Base-by-base conservation (phyloP, 2,329 filamentous ascomycete species). In the Botrytis sinoallii region DNA sequence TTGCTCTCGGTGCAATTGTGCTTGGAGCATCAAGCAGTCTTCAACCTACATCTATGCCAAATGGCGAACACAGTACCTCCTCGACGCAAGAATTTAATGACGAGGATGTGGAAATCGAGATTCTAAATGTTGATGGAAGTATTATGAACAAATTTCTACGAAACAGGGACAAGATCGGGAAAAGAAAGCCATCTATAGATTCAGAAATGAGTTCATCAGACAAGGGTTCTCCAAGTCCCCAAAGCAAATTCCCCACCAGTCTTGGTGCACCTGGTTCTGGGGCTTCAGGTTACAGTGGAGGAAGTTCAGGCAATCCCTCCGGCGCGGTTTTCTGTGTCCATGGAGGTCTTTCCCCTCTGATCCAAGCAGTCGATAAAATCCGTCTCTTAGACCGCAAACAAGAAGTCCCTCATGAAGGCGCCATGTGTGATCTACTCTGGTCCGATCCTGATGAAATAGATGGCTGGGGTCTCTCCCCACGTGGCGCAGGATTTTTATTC, bases 401-500 rank as follows among this genome's bases (percentile, higher is more conserved):
- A 84, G 96, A 99, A 84, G 96, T 99, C 0, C 96, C 96, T 0
- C 96, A 99, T 81, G 96, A 99, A 84, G 96, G 96, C 73, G 94
- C 96, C 81, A 99, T 99, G 96, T 99, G 96, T 83, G 96, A 99
- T 83, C 87, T 99, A 0, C 88, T 99, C 4, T 99, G 96, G 96
- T 98, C 94, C 0, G 96, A 99, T 80, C 96, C 96, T 0, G 96
- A 99, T 82, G 96, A 99, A 79, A 97, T 98, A 76, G 95, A 98
- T 81, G 95, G 95, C 74, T 99, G 96, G 96, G 95, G 95, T 18
- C 85, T 98, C 9, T 97, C 93, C 1, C 77, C 77, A 0, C 74
- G 77, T 55, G 96, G 96, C 16, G 96, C 96, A 0, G 96, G 96
- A 0, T 99, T 98, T 85, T 86, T 98, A 20, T 99, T 99, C 78